Evolutionary conservation across 495 filamentous ascomycete genomes (phyloP), one percentile per base, ranked within the genome.

Genomic region (Annulohypoxylon bovei): DNA sequence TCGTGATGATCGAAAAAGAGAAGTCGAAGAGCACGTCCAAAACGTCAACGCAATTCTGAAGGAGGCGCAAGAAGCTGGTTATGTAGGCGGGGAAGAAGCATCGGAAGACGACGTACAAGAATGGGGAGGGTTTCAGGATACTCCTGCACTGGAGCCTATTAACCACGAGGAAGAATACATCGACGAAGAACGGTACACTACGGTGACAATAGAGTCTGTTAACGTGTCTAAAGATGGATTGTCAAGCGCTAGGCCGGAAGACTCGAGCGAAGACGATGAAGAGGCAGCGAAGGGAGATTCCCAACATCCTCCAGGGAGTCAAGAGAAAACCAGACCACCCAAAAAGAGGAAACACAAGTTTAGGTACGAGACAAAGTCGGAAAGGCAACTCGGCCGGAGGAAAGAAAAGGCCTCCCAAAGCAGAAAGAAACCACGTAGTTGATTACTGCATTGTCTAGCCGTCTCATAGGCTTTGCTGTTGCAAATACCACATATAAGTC

Each of bases 181-280:
- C 64, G 95, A 99, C 79, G 95, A 98, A 78, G 95, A 97, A 74
- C 91, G 91, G 77, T 96, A 92, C 75, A 97, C 95, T 16, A 96
- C 92, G 3, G 95, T 99, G 28, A 97, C 93, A 0, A 88, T 99
- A 0, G 93, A 97, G 77, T 90, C 91, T n/a, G 93, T 99, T 76
- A 91, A 90, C 72, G 82, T 95, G 6, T 88, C 92, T 2, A 89
- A 87, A 57, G 88, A 92, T 64, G 92, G 90, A 6, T 75, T 94
- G 78, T 87, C 55, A 86, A 87, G 71, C 79, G 84, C 73, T 30
- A 70, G 55, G 56, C 75, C 75, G 3, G 79, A 76, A 23, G 80
- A 79, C 9, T 81, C 84, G 1, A 75, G 79, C 22, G 84, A 84
- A 14, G 84, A 88, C 2, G 77, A 74, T n/a, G 73, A 76, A 30